Evolutionary conservation across 768 basidiomycete genomes (phyloP), one percentile per base, ranked within the genome.

Genomic region (Boletus rubescentipes): DNA sequence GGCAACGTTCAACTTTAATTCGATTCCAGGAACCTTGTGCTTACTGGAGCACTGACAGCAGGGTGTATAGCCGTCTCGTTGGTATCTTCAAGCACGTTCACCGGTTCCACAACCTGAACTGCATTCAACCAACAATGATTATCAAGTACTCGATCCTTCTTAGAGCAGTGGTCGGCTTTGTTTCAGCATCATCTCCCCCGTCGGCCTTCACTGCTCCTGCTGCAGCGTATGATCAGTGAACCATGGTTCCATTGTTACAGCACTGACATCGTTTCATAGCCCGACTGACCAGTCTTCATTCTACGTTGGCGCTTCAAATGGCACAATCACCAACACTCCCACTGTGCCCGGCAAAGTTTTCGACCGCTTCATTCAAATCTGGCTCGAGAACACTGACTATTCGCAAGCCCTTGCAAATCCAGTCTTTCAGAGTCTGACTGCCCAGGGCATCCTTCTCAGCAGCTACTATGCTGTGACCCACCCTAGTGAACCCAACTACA

Each of bases 351-450:
- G 80, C 36, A 67, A 70, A 48, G 69, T 67, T 18, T 82, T 79
- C 54, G 72, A 79, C 55, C 71, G 79, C 7, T 75, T 83, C 69
- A 74, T 78, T 55, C 64, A 78, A 60, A 82, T 86, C 51, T 85
- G 81, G 80, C 71, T 87, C 35, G 85, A 86, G 64, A 86, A 85
- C 66, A 84, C 81, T 15, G 77, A 85, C 60, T 87, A 71, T 54
- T 64, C 57, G 9, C 61, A 60, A 50, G 72, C 67, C 51, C 63
- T 39, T 8, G 54, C 61, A 15, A 51, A 57, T 57, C 46, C 68
- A 15, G 65, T 65, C 15, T 73, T 78, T 41, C 57, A 58, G 37
- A 64, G 67, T 42, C 66, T 86, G 52, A 75, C 77, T 15, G 58
- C 72, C 43, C 72, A 84, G 61, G 84, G 85, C 8, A 71, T 87